Evolutionary conservation across 2,329 filamentous ascomycete species (phyloP), one percentile per base, ranked within the genome.

Genomic region (Colletotrichum echinochloae): DNA sequence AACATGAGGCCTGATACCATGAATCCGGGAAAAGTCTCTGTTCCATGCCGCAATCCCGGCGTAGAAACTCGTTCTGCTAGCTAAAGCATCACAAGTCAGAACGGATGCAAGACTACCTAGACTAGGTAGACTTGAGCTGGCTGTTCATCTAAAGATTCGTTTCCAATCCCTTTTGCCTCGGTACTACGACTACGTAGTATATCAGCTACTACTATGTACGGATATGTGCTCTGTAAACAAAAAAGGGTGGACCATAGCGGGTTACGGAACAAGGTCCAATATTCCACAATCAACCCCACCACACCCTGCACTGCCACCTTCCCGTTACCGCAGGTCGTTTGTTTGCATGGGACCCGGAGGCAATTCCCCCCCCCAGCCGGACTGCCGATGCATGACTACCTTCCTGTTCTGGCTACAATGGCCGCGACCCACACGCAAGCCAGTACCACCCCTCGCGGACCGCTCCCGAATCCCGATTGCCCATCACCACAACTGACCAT

Each of bases 371-470:
- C n/a, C 39, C 5, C 39, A 67, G 67, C 57, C 64, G 64, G 51
- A 59, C 37, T 67, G 63, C 57, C 64, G 67, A 37, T 33, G 52
- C 18, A 55, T 70, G 41, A 18, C 18, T 51, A 70, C 67, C 67
- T 67, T 70, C 67, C 67, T 57, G 52, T 70, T 62, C 51, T 35
- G 59, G 67, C 67, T 62, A 70, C 59, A 37, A n/a, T 28, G 18
- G 18, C 48, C 28, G 67, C 28, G 67, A 64, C 57, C 64, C 67
- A 67, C 64, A 66, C 63, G 28, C 55, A 41, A 33, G 33, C 55
- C 55, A n/a, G n/a, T n/a, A 41, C 60, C 52, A 8, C 9, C 54
- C 35, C 8, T 33, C 8, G 30, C 30, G 6, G 6, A 55, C 28
- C 20, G 12, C 30, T 26, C 23, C 1, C 61, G 44, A n/a, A 23